Conservation (phyloP, 176 grass and related monocot species). For the Aegilops longissima region DNA sequence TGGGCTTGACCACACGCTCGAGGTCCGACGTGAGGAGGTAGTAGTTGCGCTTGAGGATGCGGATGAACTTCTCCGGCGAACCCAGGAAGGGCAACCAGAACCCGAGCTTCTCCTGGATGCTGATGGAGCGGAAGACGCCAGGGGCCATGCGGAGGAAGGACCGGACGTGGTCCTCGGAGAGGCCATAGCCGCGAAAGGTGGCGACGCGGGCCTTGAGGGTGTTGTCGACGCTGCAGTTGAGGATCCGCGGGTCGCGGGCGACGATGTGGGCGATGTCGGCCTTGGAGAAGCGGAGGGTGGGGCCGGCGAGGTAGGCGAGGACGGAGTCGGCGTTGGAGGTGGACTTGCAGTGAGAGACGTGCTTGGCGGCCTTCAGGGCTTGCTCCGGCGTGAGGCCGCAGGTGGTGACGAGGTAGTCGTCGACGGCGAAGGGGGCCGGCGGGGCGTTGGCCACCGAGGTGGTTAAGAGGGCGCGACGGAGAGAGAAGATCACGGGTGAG, state of each 20-base stretch:
- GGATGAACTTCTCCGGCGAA: slow-evolving; percentile 33
- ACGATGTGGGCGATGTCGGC: slow-evolving; percentile 35
- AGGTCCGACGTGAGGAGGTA: slow-evolving; percentile 31
- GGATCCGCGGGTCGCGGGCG: slow-evolving; percentile 25
- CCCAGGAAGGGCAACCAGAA: slow-evolving; percentile 43
- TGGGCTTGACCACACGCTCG: slow-evolving; percentile 42
- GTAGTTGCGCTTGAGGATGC: slow-evolving; percentile 5
- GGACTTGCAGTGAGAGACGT: slow-evolving; percentile 22
- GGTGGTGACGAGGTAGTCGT: slow-evolving; percentile 41
- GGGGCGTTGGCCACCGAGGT: not conserved
- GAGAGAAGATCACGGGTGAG: not conserved
- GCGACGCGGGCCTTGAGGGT: slow-evolving; percentile 41
- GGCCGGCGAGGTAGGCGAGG: slow-evolving; percentile 39
- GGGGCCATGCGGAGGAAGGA: not conserved
- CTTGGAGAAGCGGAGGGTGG: slow-evolving; percentile 36
- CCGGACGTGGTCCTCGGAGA: slow-evolving; percentile 30
- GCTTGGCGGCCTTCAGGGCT: slow-evolving; percentile 12
- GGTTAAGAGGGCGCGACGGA: slow-evolving; percentile 9
- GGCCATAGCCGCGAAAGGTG: slow-evolving; percentile 28
- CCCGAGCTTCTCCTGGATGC: slow-evolving; percentile 42
- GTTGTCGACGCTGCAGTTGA: slow-evolving; percentile 46
- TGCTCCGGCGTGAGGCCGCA: slow-evolving; percentile 38
- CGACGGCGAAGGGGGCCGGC: not conserved
- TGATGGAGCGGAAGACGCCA: slow-evolving; percentile 7
- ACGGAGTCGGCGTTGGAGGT: slow-evolving; percentile 32